These are phyloP conservation scores for Oropetium thomaeum DNA, from an alignment of 176 grass and related monocot genomes.

Conservation along the genomic window DNA sequence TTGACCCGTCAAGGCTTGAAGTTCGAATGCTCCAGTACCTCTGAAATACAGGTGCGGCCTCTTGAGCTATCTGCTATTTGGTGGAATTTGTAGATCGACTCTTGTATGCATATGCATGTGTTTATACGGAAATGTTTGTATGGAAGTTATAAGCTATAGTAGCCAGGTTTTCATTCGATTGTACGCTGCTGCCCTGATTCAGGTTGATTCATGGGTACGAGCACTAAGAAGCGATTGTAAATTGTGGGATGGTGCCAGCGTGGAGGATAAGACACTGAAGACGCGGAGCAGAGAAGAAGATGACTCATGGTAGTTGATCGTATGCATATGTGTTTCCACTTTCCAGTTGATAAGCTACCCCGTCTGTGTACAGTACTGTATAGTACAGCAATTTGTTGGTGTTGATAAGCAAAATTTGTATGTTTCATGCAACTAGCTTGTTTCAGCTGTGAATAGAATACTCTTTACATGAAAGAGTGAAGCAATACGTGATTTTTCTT, in stretches of 20 bases:
- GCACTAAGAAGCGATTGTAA: conserved; percentile 49
- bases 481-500: neutral
- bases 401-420: neutral
- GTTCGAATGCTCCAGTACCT: conserved; percentile 82
- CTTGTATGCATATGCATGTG: neutral
- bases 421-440: neutral
- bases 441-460: neutral
- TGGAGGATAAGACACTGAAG: neutral
- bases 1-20: conserved; percentile 67
- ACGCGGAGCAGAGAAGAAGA: neutral
- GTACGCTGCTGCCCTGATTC: neutral
- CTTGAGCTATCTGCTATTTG: neutral
- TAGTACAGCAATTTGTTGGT: neutral
- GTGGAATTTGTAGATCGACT: neutral
- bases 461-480: neutral
- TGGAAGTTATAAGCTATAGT: neutral
- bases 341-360: neutral
- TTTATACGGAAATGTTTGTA: neutral
- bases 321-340: neutral
- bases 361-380: neutral
- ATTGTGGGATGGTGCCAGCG: neutral
- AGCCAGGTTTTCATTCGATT: neutral
- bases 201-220: conserved; percentile 86
- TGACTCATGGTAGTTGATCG: conserved; percentile 17
- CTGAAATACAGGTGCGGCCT: conserved; percentile 59